Conservation (phyloP, 1,284 basidiomycete species). For the Peniophora sp. region DNA sequence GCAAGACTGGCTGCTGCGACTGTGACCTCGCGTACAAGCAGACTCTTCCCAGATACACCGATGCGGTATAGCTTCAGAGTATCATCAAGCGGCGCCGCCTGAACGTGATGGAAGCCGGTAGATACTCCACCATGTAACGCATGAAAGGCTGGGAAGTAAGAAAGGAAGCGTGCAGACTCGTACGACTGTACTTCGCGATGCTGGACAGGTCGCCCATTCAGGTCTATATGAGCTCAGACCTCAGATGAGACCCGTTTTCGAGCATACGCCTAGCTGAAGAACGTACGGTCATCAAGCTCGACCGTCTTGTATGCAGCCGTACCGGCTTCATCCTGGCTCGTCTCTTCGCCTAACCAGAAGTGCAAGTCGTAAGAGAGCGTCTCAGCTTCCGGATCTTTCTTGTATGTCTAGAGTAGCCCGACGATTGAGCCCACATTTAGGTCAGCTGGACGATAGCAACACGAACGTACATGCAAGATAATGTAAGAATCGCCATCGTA, state of each 20-base stretch:
- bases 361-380: conserved; percentile 50
- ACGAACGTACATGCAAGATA: conserved; percentile 40
- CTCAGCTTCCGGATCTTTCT: conserved; percentile 36
- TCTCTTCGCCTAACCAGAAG: conserved; percentile 58
- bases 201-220: conserved; percentile 47
- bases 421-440: neutral
- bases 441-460: neutral
- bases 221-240: conserved; percentile 22
- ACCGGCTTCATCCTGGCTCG: conserved; percentile 55
- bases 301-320: conserved; percentile 64
- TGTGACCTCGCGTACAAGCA: conserved; percentile 42
- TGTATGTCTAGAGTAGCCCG: conserved; percentile 31
- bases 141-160: conserved; percentile 49
- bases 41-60: conserved; percentile 20
- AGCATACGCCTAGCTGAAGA: neutral
- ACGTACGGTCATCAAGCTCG: conserved; percentile 57
- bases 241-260: neutral
- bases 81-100: conserved; percentile 33
- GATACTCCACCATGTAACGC: conserved; percentile 47
- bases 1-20: conserved; percentile 36
- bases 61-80: conserved; percentile 41
- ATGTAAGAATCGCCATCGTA: conserved; percentile 63
- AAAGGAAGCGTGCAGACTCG: conserved; percentile 51
- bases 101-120: conserved; percentile 55
- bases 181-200: conserved; percentile 54